Evolutionary conservation across 768 basidiomycete genomes (phyloP), one percentile per base, ranked within the genome.

Genomic region (Boletus pseudo-olivaceus): DNA sequence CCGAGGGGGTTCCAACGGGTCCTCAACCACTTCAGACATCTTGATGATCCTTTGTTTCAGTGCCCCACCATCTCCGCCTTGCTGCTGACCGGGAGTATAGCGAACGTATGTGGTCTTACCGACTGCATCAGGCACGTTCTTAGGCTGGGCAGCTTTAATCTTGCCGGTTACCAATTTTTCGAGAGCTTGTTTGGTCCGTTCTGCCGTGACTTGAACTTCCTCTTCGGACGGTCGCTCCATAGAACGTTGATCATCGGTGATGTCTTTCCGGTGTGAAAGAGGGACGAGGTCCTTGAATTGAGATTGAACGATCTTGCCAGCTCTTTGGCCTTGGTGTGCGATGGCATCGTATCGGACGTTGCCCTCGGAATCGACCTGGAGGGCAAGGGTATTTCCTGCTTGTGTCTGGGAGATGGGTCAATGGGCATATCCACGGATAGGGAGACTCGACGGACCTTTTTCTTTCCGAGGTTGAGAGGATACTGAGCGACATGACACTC

Each of bases 211-310:
- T 63, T 90, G 85, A 7, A 98, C 87, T 26, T 96, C 90, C 0
- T 94, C 92, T 63, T 97, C 97, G 5, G 93, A 89, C 1, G 97
- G 97, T 9, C 96, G 80, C 44, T 97, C 96, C 89, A 99, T 88
- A 14, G 62, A 64, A 30, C 87, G 81, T 34, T 82, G 84, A 0
- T 78, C 75, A 20, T 94, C 90, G 17, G 82, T 80, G 19, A 98
- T 73, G 65, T 99, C 97, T 67, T 89, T 92, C 32, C 97, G 84
- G 66, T 97, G 85, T 0, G 82, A 76, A 1, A 99, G 80, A 1
- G 97, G 97, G 0, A 99, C 93, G 27, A 99, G 87, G 68, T 98
- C 97, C 68, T 97, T 98, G 78, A 97, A 98, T 62, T 95, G 93
- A 0, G 94, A 93, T 67, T 98, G 96, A 11, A 98, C 81, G 50